Evolutionary conservation across 169 alveolate species (phyloP).

Genomic region (Cytauxzoon felis): DNA sequence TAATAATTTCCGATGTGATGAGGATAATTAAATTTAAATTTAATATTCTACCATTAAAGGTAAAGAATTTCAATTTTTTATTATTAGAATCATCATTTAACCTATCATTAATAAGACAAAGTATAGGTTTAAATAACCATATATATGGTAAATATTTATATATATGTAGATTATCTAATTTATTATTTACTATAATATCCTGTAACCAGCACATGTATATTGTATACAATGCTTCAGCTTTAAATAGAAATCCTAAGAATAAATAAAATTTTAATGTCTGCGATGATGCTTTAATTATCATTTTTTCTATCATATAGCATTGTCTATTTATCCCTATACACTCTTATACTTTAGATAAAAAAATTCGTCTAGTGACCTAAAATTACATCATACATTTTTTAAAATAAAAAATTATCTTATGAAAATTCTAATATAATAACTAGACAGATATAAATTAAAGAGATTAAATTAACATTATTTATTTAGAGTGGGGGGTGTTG

Average conservation of each 20-base stretch:
- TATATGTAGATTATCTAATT: not conserved
- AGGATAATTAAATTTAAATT: conserved; percentile 6
- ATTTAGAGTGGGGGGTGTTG: too few relatives aligned
- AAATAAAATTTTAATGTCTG: conserved; percentile 25
- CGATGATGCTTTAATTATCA: not conserved
- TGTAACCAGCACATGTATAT: conserved; percentile 46
- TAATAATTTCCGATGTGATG: conserved; percentile 5
- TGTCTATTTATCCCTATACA: not conserved
- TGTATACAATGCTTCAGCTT: conserved; percentile 40
- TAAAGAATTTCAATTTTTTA: not conserved
- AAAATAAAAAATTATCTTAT: too few relatives aligned
- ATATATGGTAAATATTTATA: conserved; percentile 19
- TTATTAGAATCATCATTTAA: not conserved
- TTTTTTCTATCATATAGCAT: not conserved
- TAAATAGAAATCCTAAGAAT: conserved; percentile 30
- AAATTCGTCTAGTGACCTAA: not conserved
- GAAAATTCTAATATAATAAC: too few relatives aligned
- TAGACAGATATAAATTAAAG: too few relatives aligned
- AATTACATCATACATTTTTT: not conserved
- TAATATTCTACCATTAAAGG: not conserved
- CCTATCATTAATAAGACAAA: conserved; percentile 20
- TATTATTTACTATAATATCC: conserved; percentile 7
- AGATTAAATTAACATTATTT: too few relatives aligned
- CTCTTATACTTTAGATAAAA: not conserved
- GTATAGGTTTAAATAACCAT: conserved; percentile 52